Conservation (phyloP, 495 filamentous ascomycete genomes). For the Penicillium salamii region DNA sequence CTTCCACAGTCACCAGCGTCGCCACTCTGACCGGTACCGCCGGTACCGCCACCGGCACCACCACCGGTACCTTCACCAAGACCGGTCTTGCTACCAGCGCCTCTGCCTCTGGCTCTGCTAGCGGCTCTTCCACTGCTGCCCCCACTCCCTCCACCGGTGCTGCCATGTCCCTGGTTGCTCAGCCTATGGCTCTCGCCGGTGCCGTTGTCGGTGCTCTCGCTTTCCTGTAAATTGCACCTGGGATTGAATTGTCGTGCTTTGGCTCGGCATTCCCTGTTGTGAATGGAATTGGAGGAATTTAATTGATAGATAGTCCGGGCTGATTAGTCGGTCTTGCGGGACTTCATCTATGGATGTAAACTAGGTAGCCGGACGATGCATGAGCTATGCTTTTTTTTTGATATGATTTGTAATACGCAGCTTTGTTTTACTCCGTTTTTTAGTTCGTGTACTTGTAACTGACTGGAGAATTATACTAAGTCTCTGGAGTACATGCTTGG, state of each 20-base stretch:
- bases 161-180: conserved; percentile 22
- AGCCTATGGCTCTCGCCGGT: conserved; percentile 12
- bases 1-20: not conserved
- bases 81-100: conserved; percentile 10
- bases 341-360: not conserved
- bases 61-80: conserved; percentile 1
- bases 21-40: conserved; percentile 14
- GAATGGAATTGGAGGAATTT: not conserved
- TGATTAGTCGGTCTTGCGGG: not conserved
- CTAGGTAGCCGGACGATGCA: not conserved
- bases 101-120: conserved; percentile 8
- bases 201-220: conserved; percentile 20
- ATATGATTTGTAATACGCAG: not conserved
- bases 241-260: not conserved
- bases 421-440: not conserved
- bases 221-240: conserved; percentile 17
- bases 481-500: too few species aligned
- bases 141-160: conserved; percentile 13
- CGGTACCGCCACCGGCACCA: conserved; percentile 4
- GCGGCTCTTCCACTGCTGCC: conserved; percentile 14
- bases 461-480: too few species aligned
- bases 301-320: not conserved
- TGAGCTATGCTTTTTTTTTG: conserved; percentile 1
- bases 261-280: not conserved
- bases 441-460: not conserved